Base-by-base conservation (phyloP, 805 yeast species). In the Metschnikowia anglica region DNA sequence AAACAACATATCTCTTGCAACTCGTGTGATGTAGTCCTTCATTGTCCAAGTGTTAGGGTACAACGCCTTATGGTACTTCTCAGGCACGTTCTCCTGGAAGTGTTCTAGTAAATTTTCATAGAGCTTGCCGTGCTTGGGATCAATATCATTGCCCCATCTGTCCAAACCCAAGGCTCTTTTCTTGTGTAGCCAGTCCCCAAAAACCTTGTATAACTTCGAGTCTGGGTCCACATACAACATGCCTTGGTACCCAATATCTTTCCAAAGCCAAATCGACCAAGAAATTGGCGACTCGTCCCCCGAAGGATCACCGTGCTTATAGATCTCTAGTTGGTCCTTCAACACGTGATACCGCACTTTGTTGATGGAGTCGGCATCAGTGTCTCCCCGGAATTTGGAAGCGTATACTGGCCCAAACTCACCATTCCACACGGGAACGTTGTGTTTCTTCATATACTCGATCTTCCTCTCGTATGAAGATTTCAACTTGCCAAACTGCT, bases 261-360 rank as follows among this genome's bases (percentile, higher is more conserved):
- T 75, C 57, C 76, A 75, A 7, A 73, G 58, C 80, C 80, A 75
- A 43, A 75, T 73, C 5, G 78, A 72, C 79, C 79, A 75, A 21
- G 69, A 54, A 40, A 74, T 73, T 16, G 77, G 72, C 9, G 65
- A 24, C 5, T 59, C 60, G 54, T 71, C 77, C 12, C 77, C 77
- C 4, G 74, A 66, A 4, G 79, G 79, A 44, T 74, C 77, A 19
- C 78, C 79, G 3, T 47, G 32, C 38, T 61, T 61, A 58, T 75
- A 75, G 33, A 72, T 62, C 8, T 52, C 62, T 52, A 75, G 62
- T 57, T 75, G 79, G 48, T 73, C 76, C 42, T 65, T 64, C 51
- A 75, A 63, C 21, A 74, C 67, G 17, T 62, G 49, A 54, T 70
- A 73, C 28, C 80, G 64, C 10, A 66, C 58, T 12, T 40, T 47